Percentiles rank a stretch among this genome's conserved stretches.
These are phyloP conservation scores for Akanthomyces muscarius DNA, from an alignment of 2,329 filamentous ascomycete species.

Conservation along the genomic window DNA sequence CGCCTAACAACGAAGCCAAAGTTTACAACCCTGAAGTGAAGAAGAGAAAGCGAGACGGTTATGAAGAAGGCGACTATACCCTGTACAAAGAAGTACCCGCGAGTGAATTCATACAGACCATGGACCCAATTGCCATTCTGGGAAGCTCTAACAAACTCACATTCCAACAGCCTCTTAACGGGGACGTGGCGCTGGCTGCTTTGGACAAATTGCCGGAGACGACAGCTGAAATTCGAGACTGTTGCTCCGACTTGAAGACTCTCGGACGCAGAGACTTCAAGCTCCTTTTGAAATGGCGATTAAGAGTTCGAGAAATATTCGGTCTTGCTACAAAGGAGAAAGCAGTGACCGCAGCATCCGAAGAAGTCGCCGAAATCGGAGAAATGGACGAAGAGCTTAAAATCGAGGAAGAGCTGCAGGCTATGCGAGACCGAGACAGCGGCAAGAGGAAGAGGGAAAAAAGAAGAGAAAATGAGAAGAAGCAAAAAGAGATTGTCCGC, in stretches of 20 bases:
- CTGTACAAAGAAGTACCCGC: conserved; percentile 87
- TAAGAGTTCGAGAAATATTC: conserved; percentile 86
- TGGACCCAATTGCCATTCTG: conserved; percentile 87
- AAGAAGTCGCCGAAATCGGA: conserved; percentile 77
- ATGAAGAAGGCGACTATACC: conserved; percentile 91
- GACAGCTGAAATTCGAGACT: conserved; percentile 72
- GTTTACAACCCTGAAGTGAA: conserved; percentile 97
- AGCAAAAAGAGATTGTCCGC: conserved; percentile 89
- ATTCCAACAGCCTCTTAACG: conserved; percentile 75
- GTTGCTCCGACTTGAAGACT: conserved; percentile 81
- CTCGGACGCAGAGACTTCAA: conserved; percentile 94
- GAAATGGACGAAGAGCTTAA: conserved; percentile 92
- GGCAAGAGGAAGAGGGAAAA: conserved; percentile 77
- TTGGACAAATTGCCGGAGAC: conserved; percentile 84
- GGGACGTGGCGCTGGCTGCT: conserved; percentile 81
- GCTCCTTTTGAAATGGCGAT: conserved; percentile 78
- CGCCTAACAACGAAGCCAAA: conserved; percentile 93
- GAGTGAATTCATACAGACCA: conserved; percentile 90
- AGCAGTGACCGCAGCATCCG: conserved; percentile 40
- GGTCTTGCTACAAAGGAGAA: conserved; percentile 76
- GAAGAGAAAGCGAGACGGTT: conserved; percentile 96
- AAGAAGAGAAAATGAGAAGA: conserved; percentile 85
- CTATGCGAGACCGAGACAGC: conserved; percentile 73
- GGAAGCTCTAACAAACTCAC: conserved; percentile 79
- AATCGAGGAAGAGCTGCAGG: conserved; percentile 82